phyloP scores from a whole-genome alignment of 805 yeast genomes.

The Candida golubevii region DNA sequence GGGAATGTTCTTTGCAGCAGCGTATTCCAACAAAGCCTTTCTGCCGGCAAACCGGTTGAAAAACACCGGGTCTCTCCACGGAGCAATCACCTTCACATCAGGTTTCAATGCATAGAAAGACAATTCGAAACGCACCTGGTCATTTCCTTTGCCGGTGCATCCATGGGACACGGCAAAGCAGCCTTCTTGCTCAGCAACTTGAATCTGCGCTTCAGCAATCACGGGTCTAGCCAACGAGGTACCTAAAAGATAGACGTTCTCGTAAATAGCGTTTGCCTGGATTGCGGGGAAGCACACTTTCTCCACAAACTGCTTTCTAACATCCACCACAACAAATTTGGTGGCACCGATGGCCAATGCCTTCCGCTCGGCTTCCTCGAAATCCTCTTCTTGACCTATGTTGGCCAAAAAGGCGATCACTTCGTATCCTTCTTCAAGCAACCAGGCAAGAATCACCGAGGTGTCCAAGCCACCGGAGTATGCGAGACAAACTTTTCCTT shows the following conservation, averaged over 20 bases:
- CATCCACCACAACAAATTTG: constrained; percentile 90
- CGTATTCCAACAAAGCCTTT: constrained; percentile 90
- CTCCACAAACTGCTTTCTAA: constrained; percentile 91
- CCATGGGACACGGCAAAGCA: constrained; percentile 99
- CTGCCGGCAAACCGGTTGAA: constrained; percentile 97
- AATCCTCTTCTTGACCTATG: constrained; percentile 99
- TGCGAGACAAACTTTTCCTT: constrained; percentile 98
- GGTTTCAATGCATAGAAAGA: constrained; percentile 98
- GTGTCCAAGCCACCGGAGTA: constrained; percentile 99
- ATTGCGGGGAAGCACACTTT: constrained; percentile 94
- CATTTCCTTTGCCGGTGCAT: constrained; percentile 99
- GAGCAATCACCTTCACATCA: constrained; percentile 93
- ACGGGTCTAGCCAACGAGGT: constrained; percentile 99
- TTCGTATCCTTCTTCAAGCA: constrained; percentile 95
- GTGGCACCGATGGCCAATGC: constrained; percentile 97
- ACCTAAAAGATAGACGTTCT: constrained; percentile 93
- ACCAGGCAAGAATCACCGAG: constrained; percentile 96
- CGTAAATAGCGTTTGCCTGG: constrained; percentile 96
- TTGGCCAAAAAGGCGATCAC: constrained; percentile 98
- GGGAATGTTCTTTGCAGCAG: constrained; percentile 86
- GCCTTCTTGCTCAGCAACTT: constrained; percentile 94
- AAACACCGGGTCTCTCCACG: constrained; percentile 97
- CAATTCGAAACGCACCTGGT: constrained; percentile 96
- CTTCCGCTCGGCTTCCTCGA: constrained; percentile 93
- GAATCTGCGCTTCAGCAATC: constrained; percentile 96